Evolutionary conservation across 495 filamentous ascomycete species (phyloP), one percentile per base, ranked within the genome.

Genomic region (Penicillium soppii): DNA sequence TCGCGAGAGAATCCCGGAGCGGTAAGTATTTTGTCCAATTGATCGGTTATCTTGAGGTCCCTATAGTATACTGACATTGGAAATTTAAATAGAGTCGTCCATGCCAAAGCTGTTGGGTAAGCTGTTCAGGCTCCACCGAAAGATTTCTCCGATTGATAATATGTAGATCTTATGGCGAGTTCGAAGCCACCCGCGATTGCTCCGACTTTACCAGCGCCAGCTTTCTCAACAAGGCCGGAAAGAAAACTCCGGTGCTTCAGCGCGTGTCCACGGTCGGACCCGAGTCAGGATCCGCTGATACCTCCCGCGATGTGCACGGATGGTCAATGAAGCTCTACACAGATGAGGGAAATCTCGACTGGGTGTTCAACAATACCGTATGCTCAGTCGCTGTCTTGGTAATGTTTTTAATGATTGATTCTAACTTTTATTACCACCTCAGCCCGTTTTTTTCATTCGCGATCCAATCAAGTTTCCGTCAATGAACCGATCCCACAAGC

Each of bases 241-340:
- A 83, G 59, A 88, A 86, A 69, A 85, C 81, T 5, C 71, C 77
- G 26, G 66, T 73, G 4, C 69, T 88, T 4, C 74, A 69, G 17
- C 80, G 86, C 3, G 79, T 89, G 52, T 87, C 84, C 0, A 89
- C 85, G 3, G 82, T 86, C 6, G 84, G 77, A 17, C 75, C 76
- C 22, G 85, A 86, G 62, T 75, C 80, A 52, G 86, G 85, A 13
- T 85, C 81, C 22, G 67, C 85, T 23, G 87, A 89, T 47, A 82
- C 79, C 1, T 75, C 80, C 1, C 76, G 87, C 7, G 85, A 89
- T 68, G 80, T 85, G 10, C 73, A 82, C 50, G 87, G 87, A 4
- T 88, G 83, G 59, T 74, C 82, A 9, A 68, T 88, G 67, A 89
- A 89, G 73, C 82, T 91, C 66, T 90, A 87, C 62, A 91, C 89